A percentile compares a stretch with the other conserved stretches of the same genome.
Conservation (phyloP, 83 land plant genomes). For the Thuja plicata region DNA sequence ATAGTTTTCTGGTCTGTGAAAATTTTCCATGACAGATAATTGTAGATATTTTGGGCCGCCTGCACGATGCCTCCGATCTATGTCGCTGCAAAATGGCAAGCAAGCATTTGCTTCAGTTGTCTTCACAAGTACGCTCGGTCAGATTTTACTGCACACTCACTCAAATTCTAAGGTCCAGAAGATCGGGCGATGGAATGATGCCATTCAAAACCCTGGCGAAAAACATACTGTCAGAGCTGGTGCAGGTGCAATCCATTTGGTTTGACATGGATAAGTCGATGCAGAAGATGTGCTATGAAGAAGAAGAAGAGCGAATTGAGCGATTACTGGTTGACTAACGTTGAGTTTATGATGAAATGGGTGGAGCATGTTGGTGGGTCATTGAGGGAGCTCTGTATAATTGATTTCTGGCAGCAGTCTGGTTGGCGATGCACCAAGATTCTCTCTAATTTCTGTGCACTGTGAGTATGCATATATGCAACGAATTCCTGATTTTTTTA, state of each 20-base stretch:
- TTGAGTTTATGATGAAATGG: slow-evolving; percentile 20
- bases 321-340: slow-evolving; percentile 25
- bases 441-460: slow-evolving; percentile 20
- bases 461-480: slow-evolving; percentile 24
- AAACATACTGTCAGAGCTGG: neutral
- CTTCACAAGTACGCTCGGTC: slow-evolving; percentile 20
- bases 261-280: slow-evolving; percentile 26
- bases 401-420: slow-evolving; percentile 41
- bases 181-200: neutral
- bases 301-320: slow-evolving; percentile 18
- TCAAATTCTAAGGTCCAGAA: neutral
- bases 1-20: slow-evolving; percentile 12
- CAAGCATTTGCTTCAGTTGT: slow-evolving; percentile 14
- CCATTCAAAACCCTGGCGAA: slow-evolving; percentile 28
- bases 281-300: slow-evolving; percentile 13
- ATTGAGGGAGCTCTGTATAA: slow-evolving; percentile 20
- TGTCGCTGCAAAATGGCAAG: slow-evolving; percentile 30
- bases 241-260: slow-evolving; percentile 9
- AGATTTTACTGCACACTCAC: slow-evolving; percentile 12
- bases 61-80: slow-evolving; percentile 23
- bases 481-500: neutral
- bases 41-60: slow-evolving; percentile 30
- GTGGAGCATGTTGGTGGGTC: slow-evolving; percentile 17
- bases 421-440: slow-evolving; percentile 27
- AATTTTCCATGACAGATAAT: slow-evolving; percentile 22